phyloP scores from a whole-genome alignment of 371 early-diverging fungal species.

The Rhizomucor pusillus region DNA sequence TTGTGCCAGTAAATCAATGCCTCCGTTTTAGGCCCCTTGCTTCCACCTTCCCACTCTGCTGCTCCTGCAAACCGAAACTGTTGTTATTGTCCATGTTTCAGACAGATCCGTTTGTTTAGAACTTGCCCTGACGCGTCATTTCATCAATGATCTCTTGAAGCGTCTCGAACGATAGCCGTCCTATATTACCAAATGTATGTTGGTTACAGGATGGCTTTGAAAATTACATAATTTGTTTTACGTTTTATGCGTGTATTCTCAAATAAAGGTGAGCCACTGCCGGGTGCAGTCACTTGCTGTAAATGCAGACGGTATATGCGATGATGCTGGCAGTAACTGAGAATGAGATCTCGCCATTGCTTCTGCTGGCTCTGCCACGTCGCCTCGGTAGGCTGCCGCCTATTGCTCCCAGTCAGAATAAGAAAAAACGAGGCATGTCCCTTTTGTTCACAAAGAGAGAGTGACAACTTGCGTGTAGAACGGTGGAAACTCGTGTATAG shows the following conservation, averaged over 20 bases:
- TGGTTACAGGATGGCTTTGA: no score
- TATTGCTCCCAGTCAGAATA: constrained; percentile 22
- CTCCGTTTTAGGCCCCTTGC: constrained; percentile 47
- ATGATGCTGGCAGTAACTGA: constrained; percentile 64
- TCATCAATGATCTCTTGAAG: constrained; percentile 70
- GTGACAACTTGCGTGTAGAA: constrained; percentile 85
- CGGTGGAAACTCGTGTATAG: constrained; percentile 85
- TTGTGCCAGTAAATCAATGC: constrained; percentile 83
- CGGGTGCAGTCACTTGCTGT: constrained; percentile 54
- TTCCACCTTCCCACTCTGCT: constrained; percentile 73
- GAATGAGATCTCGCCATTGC: constrained; percentile 78
- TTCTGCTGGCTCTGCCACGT: constrained; percentile 82
- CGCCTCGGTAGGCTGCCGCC: constrained; percentile 77
- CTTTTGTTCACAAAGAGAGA: no score
- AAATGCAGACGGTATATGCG: constrained; percentile 64
- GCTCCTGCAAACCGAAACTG: constrained; percentile 36
- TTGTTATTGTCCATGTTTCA: neutral
- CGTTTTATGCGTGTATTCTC: constrained; percentile 66
- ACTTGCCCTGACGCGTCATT: constrained; percentile 68
- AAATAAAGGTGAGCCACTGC: constrained; percentile 60
- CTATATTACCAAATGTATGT: constrained; percentile 13
- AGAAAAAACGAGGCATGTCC: no score
- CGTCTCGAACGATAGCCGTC: constrained; percentile 56
- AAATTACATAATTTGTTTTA: no score
- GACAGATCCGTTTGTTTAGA: neutral